A percentile compares a stretch with the other conserved stretches of the same genome.
These are phyloP conservation scores for Cucumis cinereus DNA, from an alignment of 306 rosid genomes.

Conservation along the genomic window DNA sequence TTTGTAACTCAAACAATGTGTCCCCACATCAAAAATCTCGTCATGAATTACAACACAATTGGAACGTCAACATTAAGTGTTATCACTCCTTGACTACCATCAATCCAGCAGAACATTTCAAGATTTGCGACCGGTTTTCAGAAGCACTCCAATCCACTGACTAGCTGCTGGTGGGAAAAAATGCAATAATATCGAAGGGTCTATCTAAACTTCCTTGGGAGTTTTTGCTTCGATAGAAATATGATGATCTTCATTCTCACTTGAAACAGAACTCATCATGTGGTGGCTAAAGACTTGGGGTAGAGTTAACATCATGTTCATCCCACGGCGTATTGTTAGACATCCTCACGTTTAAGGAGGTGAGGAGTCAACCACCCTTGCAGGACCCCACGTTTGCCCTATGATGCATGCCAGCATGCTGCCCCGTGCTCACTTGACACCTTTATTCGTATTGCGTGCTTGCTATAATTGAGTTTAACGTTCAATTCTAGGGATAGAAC, in stretches of 20 bases:
- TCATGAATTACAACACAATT: not conserved
- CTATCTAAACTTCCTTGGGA: not conserved
- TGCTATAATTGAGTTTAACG: not conserved
- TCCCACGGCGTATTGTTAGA: not conserved
- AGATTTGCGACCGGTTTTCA: not conserved
- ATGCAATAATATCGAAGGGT: not conserved
- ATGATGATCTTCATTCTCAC: not conserved
- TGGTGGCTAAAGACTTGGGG: not conserved
- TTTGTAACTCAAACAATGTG: not conserved
- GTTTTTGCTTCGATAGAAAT: not conserved
- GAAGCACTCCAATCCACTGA: not conserved
- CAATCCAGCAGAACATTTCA: not conserved
- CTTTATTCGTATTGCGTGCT: not conserved
- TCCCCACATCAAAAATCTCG: not conserved
- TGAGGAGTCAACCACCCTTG: not conserved
- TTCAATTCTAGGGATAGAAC: not conserved
- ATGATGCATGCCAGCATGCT: not conserved
- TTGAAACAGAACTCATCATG: not conserved
- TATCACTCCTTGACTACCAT: not conserved
- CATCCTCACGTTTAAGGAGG: not conserved
- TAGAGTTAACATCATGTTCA: not conserved
- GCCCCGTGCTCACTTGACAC: not conserved
- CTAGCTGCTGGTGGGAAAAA: not conserved
- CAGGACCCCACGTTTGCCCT: no score
- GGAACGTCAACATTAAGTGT: not conserved